These are phyloP conservation scores for Leucocoprinus leucothites DNA, from an alignment of 768 basidiomycete species.

Conservation along the genomic window DNA sequence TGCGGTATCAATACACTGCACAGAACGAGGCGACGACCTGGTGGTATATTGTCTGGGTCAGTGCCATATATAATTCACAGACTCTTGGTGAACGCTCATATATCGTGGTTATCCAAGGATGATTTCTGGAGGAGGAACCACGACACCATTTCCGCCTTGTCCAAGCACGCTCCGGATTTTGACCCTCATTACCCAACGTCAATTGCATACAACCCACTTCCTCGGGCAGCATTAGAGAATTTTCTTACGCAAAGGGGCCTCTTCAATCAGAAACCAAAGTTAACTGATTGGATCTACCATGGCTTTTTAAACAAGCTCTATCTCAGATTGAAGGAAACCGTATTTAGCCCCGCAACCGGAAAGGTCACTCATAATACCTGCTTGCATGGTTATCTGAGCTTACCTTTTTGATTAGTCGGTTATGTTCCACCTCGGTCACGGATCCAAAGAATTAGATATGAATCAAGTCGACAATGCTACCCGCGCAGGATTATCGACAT, in stretches of 20 bases:
- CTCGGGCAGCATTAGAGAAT: conserved; percentile 58
- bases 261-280: conserved; percentile 39
- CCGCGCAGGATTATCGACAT: conserved; percentile 45
- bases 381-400: neutral
- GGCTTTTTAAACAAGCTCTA: conserved; percentile 75
- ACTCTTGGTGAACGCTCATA: neutral
- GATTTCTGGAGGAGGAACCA: conserved; percentile 74
- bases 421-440: conserved; percentile 58
- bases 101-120: conserved; percentile 51
- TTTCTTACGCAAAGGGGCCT: conserved; percentile 65
- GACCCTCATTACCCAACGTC: conserved; percentile 69
- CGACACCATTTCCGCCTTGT: conserved; percentile 49
- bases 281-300: conserved; percentile 51
- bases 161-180: conserved; percentile 54
- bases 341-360: conserved; percentile 30
- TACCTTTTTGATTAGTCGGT: conserved; percentile 40
- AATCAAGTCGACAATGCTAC: conserved; percentile 57
- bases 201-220: conserved; percentile 69
- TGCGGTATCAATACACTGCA: conserved; percentile 50
- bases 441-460: conserved; percentile 54
- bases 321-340: conserved; percentile 64
- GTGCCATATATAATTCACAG: conserved; percentile 15
- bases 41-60: conserved; percentile 83
- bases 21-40: conserved; percentile 50
- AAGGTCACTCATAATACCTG: neutral